Evolutionary conservation across 2,329 filamentous ascomycete genomes (phyloP).

Genomic region (Penicillium sp.): DNA sequence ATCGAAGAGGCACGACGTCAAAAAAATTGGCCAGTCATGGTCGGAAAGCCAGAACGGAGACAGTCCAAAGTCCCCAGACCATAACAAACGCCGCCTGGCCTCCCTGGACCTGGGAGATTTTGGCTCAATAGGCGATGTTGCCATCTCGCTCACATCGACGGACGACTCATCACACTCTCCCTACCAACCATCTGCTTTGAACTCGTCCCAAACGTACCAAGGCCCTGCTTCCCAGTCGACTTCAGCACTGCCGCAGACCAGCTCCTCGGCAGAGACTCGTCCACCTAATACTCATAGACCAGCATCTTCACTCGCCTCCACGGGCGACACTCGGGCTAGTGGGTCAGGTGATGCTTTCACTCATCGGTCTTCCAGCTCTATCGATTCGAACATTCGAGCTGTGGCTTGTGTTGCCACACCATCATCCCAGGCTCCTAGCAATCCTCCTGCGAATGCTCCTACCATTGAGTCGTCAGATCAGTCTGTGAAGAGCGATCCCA

Average conservation of each 20-base stretch:
- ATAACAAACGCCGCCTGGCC: constrained; percentile 20
- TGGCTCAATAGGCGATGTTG: constrained; percentile 31
- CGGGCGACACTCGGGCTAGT: constrained; percentile 6
- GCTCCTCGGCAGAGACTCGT: constrained; percentile 3
- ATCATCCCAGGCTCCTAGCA: background rate
- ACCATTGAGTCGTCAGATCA: background rate
- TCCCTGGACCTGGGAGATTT: constrained; percentile 32
- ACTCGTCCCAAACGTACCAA: background rate
- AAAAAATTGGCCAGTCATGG: constrained; percentile 38
- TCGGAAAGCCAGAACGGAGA: constrained; percentile 24
- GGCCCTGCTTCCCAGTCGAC: constrained; percentile 2
- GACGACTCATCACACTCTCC: constrained; percentile 23
- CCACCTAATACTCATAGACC: background rate
- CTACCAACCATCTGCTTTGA: constrained; percentile 10
- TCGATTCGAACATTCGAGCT: constrained; percentile 2
- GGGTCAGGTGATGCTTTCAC: constrained; percentile 5
- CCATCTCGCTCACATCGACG: constrained; percentile 26
- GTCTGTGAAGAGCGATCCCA: constrained; percentile 2
- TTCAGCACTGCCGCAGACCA: constrained; percentile 2
- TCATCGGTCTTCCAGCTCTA: constrained; percentile 10
- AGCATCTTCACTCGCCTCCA: constrained; percentile 8
- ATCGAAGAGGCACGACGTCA: constrained; percentile 32
- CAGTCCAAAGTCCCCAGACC: constrained; percentile 8
- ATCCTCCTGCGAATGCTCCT: background rate
- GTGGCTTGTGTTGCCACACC: constrained; percentile 1